phyloP scores from a whole-genome alignment of 2,329 filamentous ascomycete species.

The Talaromyces albobiverticillius region DNA sequence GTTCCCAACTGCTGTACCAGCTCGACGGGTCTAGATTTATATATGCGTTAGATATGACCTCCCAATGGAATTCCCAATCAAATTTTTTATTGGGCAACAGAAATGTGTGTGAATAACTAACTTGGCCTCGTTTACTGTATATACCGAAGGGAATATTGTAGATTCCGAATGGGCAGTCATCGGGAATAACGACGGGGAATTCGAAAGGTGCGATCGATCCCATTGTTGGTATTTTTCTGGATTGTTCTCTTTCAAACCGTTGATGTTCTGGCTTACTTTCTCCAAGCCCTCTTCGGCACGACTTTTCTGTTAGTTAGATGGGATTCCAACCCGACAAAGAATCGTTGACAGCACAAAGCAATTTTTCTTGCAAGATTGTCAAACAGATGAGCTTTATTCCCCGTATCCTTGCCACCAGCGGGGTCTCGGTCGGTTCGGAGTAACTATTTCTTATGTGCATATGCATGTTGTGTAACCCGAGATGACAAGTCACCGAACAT shows the following conservation, averaged over 20 bases:
- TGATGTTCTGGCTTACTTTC: slow-evolving; percentile 92
- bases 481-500: too few species aligned
- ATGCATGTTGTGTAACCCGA: too few species aligned
- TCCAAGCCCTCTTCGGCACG: slow-evolving; percentile 90
- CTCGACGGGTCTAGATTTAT: background rate
- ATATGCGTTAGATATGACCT: background rate
- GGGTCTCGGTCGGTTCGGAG: too few species aligned
- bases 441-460: too few species aligned
- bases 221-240: slow-evolving; percentile 92
- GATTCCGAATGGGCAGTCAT: slow-evolving; percentile 3
- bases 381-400: too few species aligned
- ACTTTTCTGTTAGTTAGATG: too few species aligned
- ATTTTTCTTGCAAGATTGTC: too few species aligned
- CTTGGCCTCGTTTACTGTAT: background rate
- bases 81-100: background rate
- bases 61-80: too few species aligned
- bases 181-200: slow-evolving; percentile 4
- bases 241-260: slow-evolving; percentile 78
- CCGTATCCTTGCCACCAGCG: too few species aligned
- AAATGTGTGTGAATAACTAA: background rate
- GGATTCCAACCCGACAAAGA: too few species aligned
- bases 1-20: background rate
- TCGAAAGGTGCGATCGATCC: too few species aligned
- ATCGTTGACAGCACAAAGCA: too few species aligned
- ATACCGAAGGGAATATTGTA: slow-evolving; percentile 8